Evolutionary conservation across 2,329 filamentous ascomycete genomes (phyloP).

Genomic region (Amylocarpus encephaloides): DNA sequence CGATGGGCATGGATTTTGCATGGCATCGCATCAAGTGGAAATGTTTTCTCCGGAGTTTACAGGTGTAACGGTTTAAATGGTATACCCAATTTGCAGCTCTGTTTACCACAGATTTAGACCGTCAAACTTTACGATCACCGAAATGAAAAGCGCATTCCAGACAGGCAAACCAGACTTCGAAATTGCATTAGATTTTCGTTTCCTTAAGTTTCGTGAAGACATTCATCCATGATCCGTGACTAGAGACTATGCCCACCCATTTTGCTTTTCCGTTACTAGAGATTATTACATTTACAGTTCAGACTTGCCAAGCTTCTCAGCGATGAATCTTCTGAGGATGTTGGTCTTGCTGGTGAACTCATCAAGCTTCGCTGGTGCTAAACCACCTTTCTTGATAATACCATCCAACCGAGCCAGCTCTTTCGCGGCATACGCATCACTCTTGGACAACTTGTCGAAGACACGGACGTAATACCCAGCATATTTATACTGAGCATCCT

Average conservation of each 20-base stretch:
- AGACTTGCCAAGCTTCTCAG: constrained; percentile 57
- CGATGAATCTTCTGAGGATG: constrained; percentile 72
- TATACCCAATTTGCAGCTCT: neutral
- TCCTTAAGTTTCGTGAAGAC: too few species aligned
- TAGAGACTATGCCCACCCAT: neutral
- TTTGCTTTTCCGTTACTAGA: neutral
- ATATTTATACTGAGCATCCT: constrained; percentile 62
- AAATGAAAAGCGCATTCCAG: neutral
- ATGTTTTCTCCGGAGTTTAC: too few species aligned
- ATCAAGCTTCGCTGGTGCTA: constrained; percentile 80
- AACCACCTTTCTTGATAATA: constrained; percentile 77
- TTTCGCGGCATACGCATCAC: constrained; percentile 74
- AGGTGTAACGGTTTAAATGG: neutral
- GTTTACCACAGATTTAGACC: neutral
- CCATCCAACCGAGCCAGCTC: constrained; percentile 75
- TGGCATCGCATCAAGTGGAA: too few species aligned
- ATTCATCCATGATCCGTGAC: neutral
- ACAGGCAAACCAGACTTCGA: neutral
- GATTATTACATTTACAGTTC: constrained; percentile 32
- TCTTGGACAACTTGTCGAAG: constrained; percentile 75
- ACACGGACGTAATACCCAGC: constrained; percentile 93
- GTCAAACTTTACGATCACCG: neutral
- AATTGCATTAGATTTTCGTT: too few species aligned
- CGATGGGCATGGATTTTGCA: too few species aligned
- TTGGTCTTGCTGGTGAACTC: constrained; percentile 83